Evolutionary conservation across 805 yeast genomes (phyloP), one percentile per base, ranked within the genome.

Genomic region (Ogataea thermomethanolica): DNA sequence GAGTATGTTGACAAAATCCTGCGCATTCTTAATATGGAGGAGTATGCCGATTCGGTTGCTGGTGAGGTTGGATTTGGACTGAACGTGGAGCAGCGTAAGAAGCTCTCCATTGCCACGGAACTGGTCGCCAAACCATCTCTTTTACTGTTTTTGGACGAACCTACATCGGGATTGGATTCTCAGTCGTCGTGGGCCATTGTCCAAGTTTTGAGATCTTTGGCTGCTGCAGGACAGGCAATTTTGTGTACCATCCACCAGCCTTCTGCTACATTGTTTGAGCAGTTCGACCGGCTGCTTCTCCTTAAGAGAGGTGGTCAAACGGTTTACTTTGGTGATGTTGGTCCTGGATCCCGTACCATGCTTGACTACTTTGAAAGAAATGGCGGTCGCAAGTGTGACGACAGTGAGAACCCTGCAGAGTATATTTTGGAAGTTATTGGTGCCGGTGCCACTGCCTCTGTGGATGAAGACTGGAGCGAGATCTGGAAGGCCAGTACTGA

Each of bases 351-450:
- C 34, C 43, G 46, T 17, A 61, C 64, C 4, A 51, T 74, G 56
- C 61, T 73, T 25, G 54, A 68, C 34, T 74, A 74, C 54, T 74
- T 74, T 48, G 78, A 72, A 53, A 55, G 52, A 12, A 53, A 70
- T 46, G 78, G 95, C 25, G 88, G 90, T 29, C 74, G 80, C 44
- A 70, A 73, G 38, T 84, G 93, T 67, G 70, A 66, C 25, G 60
- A 60, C 9, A 62, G 66, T 26, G 88, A 79, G 40, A 83, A 83
- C 49, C 89, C 90, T 17, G 89, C 89, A 25, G 90, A 82, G 61
- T 83, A 81, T 66, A 79, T 82, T 62, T 64, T 83, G 51, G 80
- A 80, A 46, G 78, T 78, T 42, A 80, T 84, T 59, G 91, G 91
- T 45, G 90, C 91, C 25, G 90, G 87, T 56, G 88, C 91, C 3